A percentile compares a stretch with the other conserved stretches of the same genome.
These are phyloP conservation scores for Medicago lupulina DNA, from an alignment of 306 rosid species.

Conservation along the genomic window DNA sequence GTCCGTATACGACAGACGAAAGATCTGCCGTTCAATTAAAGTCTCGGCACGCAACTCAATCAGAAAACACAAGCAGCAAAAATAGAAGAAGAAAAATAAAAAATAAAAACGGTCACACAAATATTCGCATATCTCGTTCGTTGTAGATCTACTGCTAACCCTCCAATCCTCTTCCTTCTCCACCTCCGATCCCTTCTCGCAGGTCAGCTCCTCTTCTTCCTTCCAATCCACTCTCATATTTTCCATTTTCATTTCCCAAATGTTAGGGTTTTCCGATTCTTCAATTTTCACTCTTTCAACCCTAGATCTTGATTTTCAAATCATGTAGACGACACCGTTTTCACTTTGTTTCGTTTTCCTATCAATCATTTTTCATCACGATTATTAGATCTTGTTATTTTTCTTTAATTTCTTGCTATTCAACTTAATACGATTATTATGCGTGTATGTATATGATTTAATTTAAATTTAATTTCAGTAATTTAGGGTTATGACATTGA, in stretches of 20 bases:
- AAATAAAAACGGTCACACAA: not conserved
- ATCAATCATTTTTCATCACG: not conserved
- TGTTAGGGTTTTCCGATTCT: slow-evolving; percentile 41
- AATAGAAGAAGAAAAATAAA: not conserved
- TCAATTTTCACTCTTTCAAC: not conserved
- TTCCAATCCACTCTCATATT: not conserved
- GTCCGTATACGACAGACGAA: not conserved
- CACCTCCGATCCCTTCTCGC: slow-evolving; percentile 50
- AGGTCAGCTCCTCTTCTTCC: slow-evolving; percentile 56
- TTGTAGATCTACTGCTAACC: slow-evolving; percentile 63
- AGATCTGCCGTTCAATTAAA: slow-evolving; percentile 36
- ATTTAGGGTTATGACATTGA: not conserved
- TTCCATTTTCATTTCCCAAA: slow-evolving; percentile 2
- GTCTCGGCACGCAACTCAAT: not conserved
- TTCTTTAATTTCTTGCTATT: not conserved
- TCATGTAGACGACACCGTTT: not conserved
- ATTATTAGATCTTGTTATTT: not conserved
- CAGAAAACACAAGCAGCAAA: not conserved
- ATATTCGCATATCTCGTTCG: slow-evolving; percentile 49
- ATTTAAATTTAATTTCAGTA: not conserved
- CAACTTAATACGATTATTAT: not conserved
- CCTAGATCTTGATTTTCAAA: slow-evolving; percentile 27
- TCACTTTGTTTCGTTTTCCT: not conserved
- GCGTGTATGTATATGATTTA: slow-evolving; percentile 1
- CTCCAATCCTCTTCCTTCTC: slow-evolving; percentile 46